Evolutionary conservation across 306 rosid genomes (phyloP).

Genomic region (Gynostemma pentaphyllum): DNA sequence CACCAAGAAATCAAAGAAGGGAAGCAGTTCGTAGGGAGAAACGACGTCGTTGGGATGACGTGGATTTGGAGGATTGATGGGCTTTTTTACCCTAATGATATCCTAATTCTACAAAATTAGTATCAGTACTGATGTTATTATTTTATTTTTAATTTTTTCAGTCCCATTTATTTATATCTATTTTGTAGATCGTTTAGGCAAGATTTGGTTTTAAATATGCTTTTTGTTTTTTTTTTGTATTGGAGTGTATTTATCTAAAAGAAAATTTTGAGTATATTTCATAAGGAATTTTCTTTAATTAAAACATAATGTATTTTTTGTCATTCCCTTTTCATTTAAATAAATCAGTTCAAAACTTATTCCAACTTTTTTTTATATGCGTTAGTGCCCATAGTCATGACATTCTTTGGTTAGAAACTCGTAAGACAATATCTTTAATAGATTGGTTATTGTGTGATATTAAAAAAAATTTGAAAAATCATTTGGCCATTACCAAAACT

Average conservation of each 20-base stretch:
- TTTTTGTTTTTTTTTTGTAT: background rate
- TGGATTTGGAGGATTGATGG: slow-evolving; percentile 22
- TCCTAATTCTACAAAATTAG: slow-evolving; percentile 9
- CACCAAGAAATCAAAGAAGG: slow-evolving; percentile 41
- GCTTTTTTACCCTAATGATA: slow-evolving; percentile 20
- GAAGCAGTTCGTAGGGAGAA: slow-evolving; percentile 12
- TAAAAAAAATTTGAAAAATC: too few species aligned
- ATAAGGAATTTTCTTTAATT: background rate
- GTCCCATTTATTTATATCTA: background rate
- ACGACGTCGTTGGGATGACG: background rate
- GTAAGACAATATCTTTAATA: too few species aligned
- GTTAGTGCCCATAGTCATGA: too few species aligned
- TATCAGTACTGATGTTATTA: background rate
- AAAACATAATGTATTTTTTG: too few species aligned
- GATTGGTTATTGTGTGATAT: too few species aligned
- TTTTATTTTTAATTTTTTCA: background rate
- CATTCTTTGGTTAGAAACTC: too few species aligned
- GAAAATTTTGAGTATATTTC: too few species aligned
- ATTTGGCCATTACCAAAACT: too few species aligned
- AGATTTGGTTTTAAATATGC: background rate
- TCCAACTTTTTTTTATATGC: too few species aligned
- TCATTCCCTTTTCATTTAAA: too few species aligned
- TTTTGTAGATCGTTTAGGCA: background rate
- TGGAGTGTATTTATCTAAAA: background rate
- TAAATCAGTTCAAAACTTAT: too few species aligned